These are phyloP conservation scores for Sporothrix sp. DNA, from an alignment of 2,329 filamentous ascomycete genomes.

Conservation along the genomic window DNA sequence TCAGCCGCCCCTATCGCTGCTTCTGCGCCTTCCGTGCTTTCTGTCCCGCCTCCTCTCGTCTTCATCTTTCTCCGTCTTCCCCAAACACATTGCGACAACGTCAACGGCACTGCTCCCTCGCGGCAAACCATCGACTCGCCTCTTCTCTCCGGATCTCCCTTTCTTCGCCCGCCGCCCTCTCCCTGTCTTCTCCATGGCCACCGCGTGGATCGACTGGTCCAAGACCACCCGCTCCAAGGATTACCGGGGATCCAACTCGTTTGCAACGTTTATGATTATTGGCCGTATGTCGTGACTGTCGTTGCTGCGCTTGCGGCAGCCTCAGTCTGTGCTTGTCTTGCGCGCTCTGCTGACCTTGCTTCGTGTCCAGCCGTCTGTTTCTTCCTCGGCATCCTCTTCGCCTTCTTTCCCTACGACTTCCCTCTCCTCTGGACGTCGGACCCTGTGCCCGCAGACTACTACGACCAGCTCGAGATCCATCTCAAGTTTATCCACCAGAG, in stretches of 20 bases:
- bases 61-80: neutral
- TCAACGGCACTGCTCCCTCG: too few relatives aligned
- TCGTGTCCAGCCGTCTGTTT: slow-evolving; percentile 66
- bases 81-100: too few relatives aligned
- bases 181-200: slow-evolving; percentile 11
- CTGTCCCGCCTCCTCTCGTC: too few relatives aligned
- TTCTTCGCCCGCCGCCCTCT: neutral
- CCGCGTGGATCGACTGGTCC: slow-evolving; percentile 40
- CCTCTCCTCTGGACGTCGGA: slow-evolving; percentile 72
- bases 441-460: slow-evolving; percentile 57
- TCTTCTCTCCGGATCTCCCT: too few relatives aligned
- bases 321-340: neutral
- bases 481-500: slow-evolving; percentile 84
- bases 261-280: slow-evolving; percentile 94
- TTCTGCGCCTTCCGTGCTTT: neutral
- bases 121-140: neutral
- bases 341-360: slow-evolving; percentile 11
- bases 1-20: too few relatives aligned
- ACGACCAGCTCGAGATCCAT: slow-evolving; percentile 78
- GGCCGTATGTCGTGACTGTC: slow-evolving; percentile 57
- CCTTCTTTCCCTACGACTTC: slow-evolving; percentile 91
- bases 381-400: slow-evolving; percentile 97
- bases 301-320: neutral
- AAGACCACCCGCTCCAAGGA: slow-evolving; percentile 49
- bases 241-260: slow-evolving; percentile 57